Conservation (phyloP, 129 eudicot genomes). For the Sambucus nigra region DNA sequence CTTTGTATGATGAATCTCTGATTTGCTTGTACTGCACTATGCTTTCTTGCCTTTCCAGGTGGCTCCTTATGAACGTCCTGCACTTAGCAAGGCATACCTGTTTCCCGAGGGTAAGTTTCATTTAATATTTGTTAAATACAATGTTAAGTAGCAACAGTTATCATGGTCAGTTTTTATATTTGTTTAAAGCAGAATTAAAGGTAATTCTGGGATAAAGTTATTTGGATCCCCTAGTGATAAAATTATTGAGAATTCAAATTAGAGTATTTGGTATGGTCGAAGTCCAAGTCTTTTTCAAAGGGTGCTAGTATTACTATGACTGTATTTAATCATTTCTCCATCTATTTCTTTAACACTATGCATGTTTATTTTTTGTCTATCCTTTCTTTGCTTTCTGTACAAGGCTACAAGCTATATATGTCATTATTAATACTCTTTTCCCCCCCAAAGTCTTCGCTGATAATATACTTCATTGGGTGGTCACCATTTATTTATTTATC, state of each 20-base stretch:
- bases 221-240: too few relatives aligned
- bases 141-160: background rate
- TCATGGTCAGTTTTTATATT: background rate
- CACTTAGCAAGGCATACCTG: conserved; percentile 93
- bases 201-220: background rate
- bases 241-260: too few relatives aligned
- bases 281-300: background rate
- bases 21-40: conserved; percentile 2
- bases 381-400: background rate
- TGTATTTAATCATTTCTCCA: background rate
- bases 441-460: background rate
- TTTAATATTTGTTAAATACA: background rate
- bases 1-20: background rate
- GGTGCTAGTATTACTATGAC: background rate
- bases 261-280: background rate
- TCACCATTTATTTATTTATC: conserved; percentile 1
- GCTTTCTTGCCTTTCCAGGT: conserved; percentile 48
- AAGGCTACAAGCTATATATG: background rate
- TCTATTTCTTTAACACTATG: too few relatives aligned
- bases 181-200: background rate
- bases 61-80: conserved; percentile 99
- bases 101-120: conserved; percentile 76
- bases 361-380: too few relatives aligned
- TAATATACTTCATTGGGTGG: background rate
- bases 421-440: background rate